Base-by-base conservation (phyloP, 257 asterid genomes). In the Ophiorrhiza pumila region DNA sequence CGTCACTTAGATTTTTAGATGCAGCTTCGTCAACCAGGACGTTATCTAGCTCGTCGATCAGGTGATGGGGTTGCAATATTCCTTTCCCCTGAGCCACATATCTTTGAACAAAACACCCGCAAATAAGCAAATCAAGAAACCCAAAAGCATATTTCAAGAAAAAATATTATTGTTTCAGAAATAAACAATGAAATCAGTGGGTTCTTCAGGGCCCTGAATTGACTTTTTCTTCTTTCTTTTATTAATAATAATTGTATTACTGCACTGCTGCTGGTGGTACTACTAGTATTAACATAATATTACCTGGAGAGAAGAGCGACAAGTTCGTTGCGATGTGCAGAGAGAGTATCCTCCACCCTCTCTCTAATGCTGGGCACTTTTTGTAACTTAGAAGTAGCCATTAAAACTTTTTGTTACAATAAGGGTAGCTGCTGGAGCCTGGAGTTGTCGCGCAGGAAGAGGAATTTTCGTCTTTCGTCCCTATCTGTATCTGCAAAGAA, bases 71-170 rank as follows among this genome's bases (percentile, higher is more conserved):
- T 79, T 95, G 99, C 81, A 95, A 74, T 68, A 95, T 84, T 72
- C 98, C 80, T 85, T 95, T 95, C 85, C 99, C 99, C 89, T 92
- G 98, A 18, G 88, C 96, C 83, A 90, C 96, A 69, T 87, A 95
- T 74, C 99, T 95, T 77, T 69, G 72, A 50, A 59, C 10, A 60
- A 35, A 15, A 47, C 4, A 71, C 18, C 7, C 22, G 8, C 5
- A n/a, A 45, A 12, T 23, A 25, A 10, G 25, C 11, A 11, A 23
- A 9, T 56, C 63, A 57, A 35, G 4, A 57, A 11, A 11, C 35
- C 20, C 32, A 18, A 11, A 10, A 57, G 13, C 27, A 20, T 6
- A 0, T 39, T 18, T 1, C n/a, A 25, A 39, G 2, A 8, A 65
- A 37, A 13, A 25, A 12, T 49, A 69, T 7, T 8, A 9, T 25